phyloP scores from a whole-genome alignment of 805 yeast species.

The Pichia phayaonensis region DNA sequence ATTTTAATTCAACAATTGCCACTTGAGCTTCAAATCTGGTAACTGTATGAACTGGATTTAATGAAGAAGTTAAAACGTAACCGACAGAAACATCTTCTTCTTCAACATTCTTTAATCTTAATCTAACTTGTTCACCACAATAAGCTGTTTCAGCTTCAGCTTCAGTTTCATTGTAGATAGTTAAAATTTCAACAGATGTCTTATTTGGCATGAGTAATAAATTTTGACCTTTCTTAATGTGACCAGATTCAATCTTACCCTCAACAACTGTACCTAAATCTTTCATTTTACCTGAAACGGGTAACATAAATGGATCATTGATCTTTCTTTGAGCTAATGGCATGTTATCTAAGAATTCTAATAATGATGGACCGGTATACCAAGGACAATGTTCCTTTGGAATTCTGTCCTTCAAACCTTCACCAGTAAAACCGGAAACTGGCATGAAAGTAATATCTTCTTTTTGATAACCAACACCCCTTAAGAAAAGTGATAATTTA shows the following conservation, averaged over 20 bases:
- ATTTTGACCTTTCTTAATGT: conserved; percentile 67
- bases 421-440: conserved; percentile 96
- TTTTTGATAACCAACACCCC: conserved; percentile 84
- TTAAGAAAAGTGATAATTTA: conserved; percentile 70
- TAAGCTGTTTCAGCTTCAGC: conserved; percentile 82
- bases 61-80: conserved; percentile 79
- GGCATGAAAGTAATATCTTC: conserved; percentile 92
- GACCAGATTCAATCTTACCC: conserved; percentile 97
- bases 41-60: conserved; percentile 85
- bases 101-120: conserved; percentile 90
- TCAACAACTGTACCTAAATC: conserved; percentile 97
- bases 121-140: conserved; percentile 96
- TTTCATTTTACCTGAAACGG: conserved; percentile 89
- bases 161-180: conserved; percentile 92
- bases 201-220: conserved; percentile 92
- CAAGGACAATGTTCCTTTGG: conserved; percentile 70
- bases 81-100: conserved; percentile 94
- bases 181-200: conserved; percentile 70
- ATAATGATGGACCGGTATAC: conserved; percentile 88
- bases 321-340: conserved; percentile 75
- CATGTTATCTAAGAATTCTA: conserved; percentile 84
- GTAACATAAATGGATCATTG: conserved; percentile 96
- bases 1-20: conserved; percentile 93
- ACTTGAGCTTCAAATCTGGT: conserved; percentile 91
- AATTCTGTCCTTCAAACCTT: conserved; percentile 87